A percentile compares a stretch with the other conserved stretches of the same genome.
phyloP scores from a whole-genome alignment of 768 basidiomycete genomes.

The Termitomyces sp. region DNA sequence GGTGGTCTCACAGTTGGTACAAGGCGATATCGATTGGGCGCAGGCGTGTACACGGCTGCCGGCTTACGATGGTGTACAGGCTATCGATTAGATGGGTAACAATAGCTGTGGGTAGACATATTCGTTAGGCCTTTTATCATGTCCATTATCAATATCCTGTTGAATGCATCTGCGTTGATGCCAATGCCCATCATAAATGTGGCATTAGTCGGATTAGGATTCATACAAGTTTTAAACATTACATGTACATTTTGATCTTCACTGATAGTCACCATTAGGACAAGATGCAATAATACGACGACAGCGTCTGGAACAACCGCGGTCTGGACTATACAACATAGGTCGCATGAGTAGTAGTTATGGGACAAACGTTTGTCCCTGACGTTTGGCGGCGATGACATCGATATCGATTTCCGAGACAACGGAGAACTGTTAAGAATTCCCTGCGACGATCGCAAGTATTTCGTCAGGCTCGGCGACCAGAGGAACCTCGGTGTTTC shows the following conservation, averaged over 20 bases:
- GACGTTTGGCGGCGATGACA: not conserved
- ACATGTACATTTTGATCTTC: too few relatives aligned
- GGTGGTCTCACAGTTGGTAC: constrained; percentile 72
- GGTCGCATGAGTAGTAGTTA: not conserved
- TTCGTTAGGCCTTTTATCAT: not conserved
- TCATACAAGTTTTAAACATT: not conserved
- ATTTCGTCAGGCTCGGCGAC: constrained; percentile 5
- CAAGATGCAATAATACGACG: not conserved
- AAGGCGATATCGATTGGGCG: constrained; percentile 72
- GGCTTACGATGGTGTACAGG: constrained; percentile 87
- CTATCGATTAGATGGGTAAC: constrained; percentile 41
- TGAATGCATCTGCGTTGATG: not conserved
- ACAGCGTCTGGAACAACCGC: not conserved
- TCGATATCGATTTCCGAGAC: not conserved
- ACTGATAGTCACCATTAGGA: not conserved
- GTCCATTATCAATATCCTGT: not conserved
- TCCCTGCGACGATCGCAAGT: constrained; percentile 3
- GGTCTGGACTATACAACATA: not conserved
- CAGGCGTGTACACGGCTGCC: constrained; percentile 68
- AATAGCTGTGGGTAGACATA: not conserved
- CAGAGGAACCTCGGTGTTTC: constrained; percentile 1
- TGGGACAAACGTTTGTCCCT: too few relatives aligned
- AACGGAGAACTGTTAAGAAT: constrained; percentile 2
- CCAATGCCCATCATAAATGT: not conserved
- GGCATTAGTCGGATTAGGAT: not conserved